A percentile compares a stretch with the other conserved stretches of the same genome.
These are phyloP conservation scores for Ostreobium quekettii DNA, from an alignment of 139 green algal genomes.

Conservation along the genomic window DNA sequence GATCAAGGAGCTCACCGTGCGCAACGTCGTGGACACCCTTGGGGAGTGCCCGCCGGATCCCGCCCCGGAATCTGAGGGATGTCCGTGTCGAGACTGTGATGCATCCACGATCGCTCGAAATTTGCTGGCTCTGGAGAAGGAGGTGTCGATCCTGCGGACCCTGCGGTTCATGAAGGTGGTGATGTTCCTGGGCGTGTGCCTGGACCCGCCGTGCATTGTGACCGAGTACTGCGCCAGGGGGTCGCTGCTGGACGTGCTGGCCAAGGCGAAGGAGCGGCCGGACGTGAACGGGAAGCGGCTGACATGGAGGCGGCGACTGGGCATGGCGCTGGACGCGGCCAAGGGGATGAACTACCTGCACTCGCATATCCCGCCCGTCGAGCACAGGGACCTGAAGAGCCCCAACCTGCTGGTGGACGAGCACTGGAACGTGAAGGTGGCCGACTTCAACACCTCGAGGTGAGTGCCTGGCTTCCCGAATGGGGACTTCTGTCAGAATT, in stretches of 20 bases:
- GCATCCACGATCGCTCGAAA: conserved; percentile 5
- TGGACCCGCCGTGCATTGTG: conserved; percentile 37
- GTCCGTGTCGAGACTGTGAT: too few relatives aligned
- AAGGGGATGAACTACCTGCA: conserved; percentile 82
- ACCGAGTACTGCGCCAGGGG: conserved; percentile 54
- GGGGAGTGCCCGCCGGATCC: conserved; percentile 28
- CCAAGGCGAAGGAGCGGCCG: too few relatives aligned
- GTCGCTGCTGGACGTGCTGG: conserved; percentile 49
- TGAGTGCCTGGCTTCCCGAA: neutral
- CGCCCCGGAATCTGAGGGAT: too few relatives aligned
- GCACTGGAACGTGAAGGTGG: conserved; percentile 40
- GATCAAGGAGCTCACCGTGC: conserved; percentile 13
- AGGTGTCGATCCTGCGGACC: conserved; percentile 48
- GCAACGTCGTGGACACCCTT: conserved; percentile 21
- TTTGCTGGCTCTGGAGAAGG: conserved; percentile 35
- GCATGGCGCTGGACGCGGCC: conserved; percentile 51
- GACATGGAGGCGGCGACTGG: conserved; percentile 2
- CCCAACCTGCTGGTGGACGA: conserved; percentile 43
- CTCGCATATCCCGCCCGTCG: conserved; percentile 57
- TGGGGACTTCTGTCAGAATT: neutral
- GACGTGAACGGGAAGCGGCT: too few relatives aligned
- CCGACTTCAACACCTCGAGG: conserved; percentile 23
- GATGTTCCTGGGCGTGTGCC: conserved; percentile 53
- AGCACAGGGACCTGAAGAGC: conserved; percentile 78
- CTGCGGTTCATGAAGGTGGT: conserved; percentile 56